Base-by-base conservation (phyloP, 768 basidiomycete species). In the Polyporus arcularius region DNA sequence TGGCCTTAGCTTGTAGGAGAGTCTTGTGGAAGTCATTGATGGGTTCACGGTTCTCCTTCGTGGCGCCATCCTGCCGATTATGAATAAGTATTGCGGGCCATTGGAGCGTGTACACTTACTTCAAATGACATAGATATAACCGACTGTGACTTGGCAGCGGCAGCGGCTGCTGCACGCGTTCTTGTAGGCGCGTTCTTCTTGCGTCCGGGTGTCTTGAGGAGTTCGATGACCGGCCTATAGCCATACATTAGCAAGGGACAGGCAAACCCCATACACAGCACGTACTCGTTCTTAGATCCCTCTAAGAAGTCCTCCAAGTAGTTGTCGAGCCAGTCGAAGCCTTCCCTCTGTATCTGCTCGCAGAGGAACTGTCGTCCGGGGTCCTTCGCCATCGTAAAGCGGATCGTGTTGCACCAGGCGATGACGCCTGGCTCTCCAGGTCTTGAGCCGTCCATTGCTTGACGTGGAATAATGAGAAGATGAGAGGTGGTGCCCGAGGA, bases 141-240 rank as follows among this genome's bases (percentile, higher is more conserved):
- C 10, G 70, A 75, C 51, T 78, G 80, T 57, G 80, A 73, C 68
- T 82, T 85, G 9, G 81, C 81, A 5, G 78, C 68, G 4, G 74
- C 71, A 16, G 70, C 70, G 11, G 71, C 63, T 28, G 71, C 75
- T n/a, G 78, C 70, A 65, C 83, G 83, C 16, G 81, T 76, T 65
- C 80, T 83, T 65, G 79, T 83, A 4, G 76, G 75, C 14, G 80
- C 72, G 50, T 77, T 79, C 74, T 83, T 90, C 72, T 84, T 90
- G 46, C 90, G 83, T 32, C 89, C 86, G 14, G 92, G 92, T 1
- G 92, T 94, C 75, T 94, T 94, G 3, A 94, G 84, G 16, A 94
- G 80, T 55, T 93, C 90, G 43, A 91, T 86, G 15, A 93, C 81
- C 8, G 85, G 82, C 49, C 91, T 92, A 63, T 42, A 0, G 14